Conservation (phyloP, 2,329 filamentous ascomycete species). For the Penicillium sp. region DNA sequence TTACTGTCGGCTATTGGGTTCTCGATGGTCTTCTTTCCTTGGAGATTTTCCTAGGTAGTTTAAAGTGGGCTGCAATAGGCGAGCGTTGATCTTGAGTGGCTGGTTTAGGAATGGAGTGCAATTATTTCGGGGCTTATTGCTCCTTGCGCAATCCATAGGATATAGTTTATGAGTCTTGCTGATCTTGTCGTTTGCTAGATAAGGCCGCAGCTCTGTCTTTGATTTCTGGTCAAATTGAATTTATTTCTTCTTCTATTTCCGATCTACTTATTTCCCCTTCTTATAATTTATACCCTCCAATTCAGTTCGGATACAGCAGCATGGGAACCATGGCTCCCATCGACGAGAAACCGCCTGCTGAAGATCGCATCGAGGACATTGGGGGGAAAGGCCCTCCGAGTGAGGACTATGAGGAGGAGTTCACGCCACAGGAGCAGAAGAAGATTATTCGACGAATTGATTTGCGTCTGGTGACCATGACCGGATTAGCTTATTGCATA, state of each 20-base stretch:
- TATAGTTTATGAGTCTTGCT: background rate
- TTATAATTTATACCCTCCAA: background rate
- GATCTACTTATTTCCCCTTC: background rate
- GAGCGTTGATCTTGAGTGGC: background rate
- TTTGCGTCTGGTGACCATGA: constrained; percentile 59
- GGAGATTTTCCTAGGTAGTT: background rate
- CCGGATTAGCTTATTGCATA: constrained; percentile 69
- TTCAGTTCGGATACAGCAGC: background rate
- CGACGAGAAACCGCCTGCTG: constrained; percentile 17
- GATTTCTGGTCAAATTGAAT: background rate
- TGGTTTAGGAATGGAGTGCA: background rate
- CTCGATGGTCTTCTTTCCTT: background rate
- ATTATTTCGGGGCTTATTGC: background rate
- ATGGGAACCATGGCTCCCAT: background rate
- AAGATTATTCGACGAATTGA: constrained; percentile 70
- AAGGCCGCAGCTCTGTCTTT: background rate
- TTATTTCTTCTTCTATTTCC: background rate
- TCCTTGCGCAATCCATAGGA: background rate
- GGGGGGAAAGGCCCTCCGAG: background rate
- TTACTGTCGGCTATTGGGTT: constrained; percentile 13
- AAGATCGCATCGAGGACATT: constrained; percentile 20
- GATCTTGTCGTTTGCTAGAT: background rate
- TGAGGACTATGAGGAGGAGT: constrained; percentile 19
- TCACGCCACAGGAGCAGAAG: constrained; percentile 55
- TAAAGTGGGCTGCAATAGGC: constrained; percentile 1